Conservation (phyloP, 345 rosid species). For the Acer yangbiense region DNA sequence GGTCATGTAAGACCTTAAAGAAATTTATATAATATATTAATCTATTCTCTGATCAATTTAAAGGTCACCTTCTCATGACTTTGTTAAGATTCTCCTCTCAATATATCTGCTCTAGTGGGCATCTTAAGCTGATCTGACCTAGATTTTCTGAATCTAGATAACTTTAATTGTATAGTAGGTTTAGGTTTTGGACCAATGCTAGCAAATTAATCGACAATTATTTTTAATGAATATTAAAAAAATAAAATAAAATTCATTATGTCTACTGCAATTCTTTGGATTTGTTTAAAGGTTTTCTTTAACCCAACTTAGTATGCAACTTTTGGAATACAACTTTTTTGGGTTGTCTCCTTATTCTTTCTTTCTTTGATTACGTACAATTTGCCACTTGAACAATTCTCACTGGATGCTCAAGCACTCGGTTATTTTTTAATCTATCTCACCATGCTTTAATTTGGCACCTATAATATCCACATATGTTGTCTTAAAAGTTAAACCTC, state of each 20-base stretch:
- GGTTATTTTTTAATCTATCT: neutral
- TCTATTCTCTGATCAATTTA: constrained; percentile 7
- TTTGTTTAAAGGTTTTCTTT: neutral
- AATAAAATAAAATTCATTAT: neutral
- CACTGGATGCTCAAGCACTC: constrained; percentile 11
- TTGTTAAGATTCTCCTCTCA: constrained; percentile 23
- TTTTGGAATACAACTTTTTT: constrained; percentile 23
- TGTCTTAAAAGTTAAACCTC: too few relatives aligned
- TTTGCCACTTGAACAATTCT: constrained; percentile 8
- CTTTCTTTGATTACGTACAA: neutral
- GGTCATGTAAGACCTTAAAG: neutral
- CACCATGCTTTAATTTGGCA: too few relatives aligned
- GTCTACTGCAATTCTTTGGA: constrained; percentile 1
- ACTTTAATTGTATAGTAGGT: constrained; percentile 12
- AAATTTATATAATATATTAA: constrained; percentile 8
- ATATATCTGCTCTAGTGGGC: constrained; percentile 36
- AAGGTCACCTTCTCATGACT: constrained; percentile 21
- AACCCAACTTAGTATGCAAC: constrained; percentile 7
- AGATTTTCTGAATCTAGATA: constrained; percentile 24
- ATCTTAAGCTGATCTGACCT: constrained; percentile 31
- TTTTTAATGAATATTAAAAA: neutral
- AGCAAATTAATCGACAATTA: constrained; percentile 7
- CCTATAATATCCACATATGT: too few relatives aligned
- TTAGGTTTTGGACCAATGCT: constrained; percentile 6
- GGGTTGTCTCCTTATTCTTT: neutral